Percentiles rank a stretch among this genome's conserved stretches.
Evolutionary conservation across 2,329 filamentous ascomycete genomes (phyloP).

Genomic region (Ustilaginoidea virens): DNA sequence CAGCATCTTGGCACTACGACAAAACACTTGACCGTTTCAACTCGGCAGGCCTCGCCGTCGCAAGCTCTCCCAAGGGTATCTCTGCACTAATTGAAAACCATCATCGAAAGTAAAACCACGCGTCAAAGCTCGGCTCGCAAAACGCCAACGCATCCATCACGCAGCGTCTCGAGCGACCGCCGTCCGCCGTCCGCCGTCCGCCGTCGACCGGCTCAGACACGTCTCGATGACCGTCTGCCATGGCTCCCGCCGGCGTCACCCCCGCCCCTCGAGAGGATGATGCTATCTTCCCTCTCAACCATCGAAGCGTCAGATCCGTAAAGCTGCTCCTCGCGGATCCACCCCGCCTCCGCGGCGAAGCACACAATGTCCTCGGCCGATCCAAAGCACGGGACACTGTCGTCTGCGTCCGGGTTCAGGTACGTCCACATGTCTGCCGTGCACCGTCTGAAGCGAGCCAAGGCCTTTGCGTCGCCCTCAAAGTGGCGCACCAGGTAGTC

Average conservation of each 20-base stretch:
- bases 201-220: too few species aligned
- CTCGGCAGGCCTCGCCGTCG: too few species aligned
- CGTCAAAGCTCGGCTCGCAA: too few species aligned
- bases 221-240: too few species aligned
- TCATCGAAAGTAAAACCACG: too few species aligned
- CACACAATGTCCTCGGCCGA: conserved; percentile 40
- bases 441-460: conserved; percentile 28
- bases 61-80: too few species aligned
- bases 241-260: conserved; percentile 8
- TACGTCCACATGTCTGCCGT: conserved; percentile 39
- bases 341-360: conserved; percentile 42
- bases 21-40: too few species aligned
- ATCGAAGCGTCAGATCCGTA: conserved; percentile 20
- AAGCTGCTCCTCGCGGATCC: conserved; percentile 38
- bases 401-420: conserved; percentile 33
- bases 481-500: conserved; percentile 34
- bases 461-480: conserved; percentile 27
- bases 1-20: too few species aligned
- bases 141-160: too few species aligned
- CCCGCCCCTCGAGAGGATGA: conserved; percentile 18
- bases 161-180: too few species aligned
- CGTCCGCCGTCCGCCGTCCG: too few species aligned
- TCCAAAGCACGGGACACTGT: conserved; percentile 32
- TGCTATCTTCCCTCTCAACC: conserved; percentile 25
- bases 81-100: too few species aligned